phyloP scores from a whole-genome alignment of 495 filamentous ascomycete genomes.

The Trichoderma asperelloides region DNA sequence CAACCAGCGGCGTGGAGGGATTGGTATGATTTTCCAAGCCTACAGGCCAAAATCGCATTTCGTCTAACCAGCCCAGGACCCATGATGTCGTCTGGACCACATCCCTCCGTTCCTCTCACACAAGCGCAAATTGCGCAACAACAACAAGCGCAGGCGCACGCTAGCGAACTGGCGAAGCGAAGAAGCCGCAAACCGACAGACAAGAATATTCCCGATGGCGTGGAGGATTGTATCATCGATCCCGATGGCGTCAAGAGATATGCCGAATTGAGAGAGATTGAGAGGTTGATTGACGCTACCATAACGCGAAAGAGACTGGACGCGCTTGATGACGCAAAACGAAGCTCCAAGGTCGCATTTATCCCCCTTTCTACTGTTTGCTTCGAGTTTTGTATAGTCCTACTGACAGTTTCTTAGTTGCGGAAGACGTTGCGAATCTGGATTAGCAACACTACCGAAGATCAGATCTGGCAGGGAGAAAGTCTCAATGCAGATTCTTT shows the following conservation, averaged over 20 bases:
- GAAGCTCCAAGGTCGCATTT: conserved; percentile 56
- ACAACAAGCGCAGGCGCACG: conserved; percentile 43
- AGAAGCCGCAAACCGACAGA: conserved; percentile 84
- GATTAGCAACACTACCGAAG: conserved; percentile 92
- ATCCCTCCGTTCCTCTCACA: conserved; percentile 38
- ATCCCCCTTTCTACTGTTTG: not conserved
- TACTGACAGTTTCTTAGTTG: conserved; percentile 33
- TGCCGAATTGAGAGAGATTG: conserved; percentile 70
- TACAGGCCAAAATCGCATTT: conserved; percentile 6
- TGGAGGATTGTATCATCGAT: conserved; percentile 57
- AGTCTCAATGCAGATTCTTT: conserved; percentile 57
- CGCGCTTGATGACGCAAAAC: conserved; percentile 72
- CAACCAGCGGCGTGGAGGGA: conserved; percentile 35
- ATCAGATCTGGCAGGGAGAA: conserved; percentile 83
- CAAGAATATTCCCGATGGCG: conserved; percentile 82
- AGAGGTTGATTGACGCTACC: conserved; percentile 84
- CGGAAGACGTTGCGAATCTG: conserved; percentile 83
- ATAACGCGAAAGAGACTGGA: conserved; percentile 92
- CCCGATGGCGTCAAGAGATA: conserved; percentile 80
- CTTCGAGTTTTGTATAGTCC: not conserved
- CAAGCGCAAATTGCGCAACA: conserved; percentile 46
- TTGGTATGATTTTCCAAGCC: conserved; percentile 31
- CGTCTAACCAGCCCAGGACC: conserved; percentile 30
- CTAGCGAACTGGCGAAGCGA: conserved; percentile 60
- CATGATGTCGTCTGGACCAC: conserved; percentile 47